Evolutionary conservation across 2,329 filamentous ascomycete species (phyloP), one percentile per base, ranked within the genome.

Genomic region (Ophiocordyceps robertsii): DNA sequence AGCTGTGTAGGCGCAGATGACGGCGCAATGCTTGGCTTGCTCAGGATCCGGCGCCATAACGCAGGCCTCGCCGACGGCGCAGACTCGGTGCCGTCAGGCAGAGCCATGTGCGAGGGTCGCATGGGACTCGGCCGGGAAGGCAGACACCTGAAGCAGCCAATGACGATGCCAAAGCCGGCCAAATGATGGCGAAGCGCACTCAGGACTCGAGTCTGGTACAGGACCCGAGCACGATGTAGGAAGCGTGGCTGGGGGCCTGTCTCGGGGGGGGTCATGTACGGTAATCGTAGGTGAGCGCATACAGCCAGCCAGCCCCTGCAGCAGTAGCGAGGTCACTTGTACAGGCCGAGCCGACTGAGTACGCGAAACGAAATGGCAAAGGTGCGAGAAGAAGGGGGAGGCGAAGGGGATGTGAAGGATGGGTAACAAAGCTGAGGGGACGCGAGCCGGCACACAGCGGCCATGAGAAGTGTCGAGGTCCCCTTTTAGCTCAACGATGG

Each of bases 11-110:
- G 43, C 29, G 42, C 41, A 6, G 51, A 41, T 3, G 46, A 38
- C 14, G 44, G 29, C 38, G 38, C 48, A 17, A 40, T 42, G 37
- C 43, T 48, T 36, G 49, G 49, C 29, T 49, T 53, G 39, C 51
- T 48, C 44, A 61, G 52, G 14, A 58, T 50, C 42, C 54, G 57
- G 39, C 52, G 54, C 37, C 59, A 47, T 37, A 59, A 55, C 35
- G 51, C 47, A 24, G 51, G 51, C 31, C 51, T 53, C 17, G 48
- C 49, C 4, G 49, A 52, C n/a, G 47, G 42, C 42, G 54, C 53
- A 46, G 54, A 53, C 45, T 54, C 50, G 44, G 51, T 45, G 41
- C 51, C 51, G 46, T 51, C 52, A 41, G 48, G 53, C 46, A 57
- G 55, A 44, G 59, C 54, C 59, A 63, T 36, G 17, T 19, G 7